Base-by-base conservation (phyloP, 2,329 filamentous ascomycete genomes). In the Stachybotrys echinatus region DNA sequence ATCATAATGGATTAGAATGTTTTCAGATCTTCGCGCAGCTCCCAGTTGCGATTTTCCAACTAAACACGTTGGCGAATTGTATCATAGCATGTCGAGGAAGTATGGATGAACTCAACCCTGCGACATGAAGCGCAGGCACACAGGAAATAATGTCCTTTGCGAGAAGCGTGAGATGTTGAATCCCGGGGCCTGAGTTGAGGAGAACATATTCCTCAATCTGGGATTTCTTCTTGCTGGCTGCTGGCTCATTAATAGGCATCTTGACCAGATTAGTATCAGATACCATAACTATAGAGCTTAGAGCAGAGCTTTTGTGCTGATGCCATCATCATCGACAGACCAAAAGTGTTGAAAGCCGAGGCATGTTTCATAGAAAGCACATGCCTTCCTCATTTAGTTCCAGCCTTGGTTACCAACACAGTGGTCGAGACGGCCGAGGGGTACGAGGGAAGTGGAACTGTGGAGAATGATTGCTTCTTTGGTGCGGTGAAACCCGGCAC, bases 191-290 rank as follows among this genome's bases (percentile, higher is more conserved):
- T 52, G 82, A 80, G 70, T 92, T 91, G 73, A 89, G 92, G 60
- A 87, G 75, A 50, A 92, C 81, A 60, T 82, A 88, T 69, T 92
- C 89, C 67, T 92, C 88, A 58, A 94, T 92, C 68, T 94, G 89
- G 4, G 80, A 85, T 64, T 87, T 85, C 67, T 85, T 88, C 70
- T 89, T 89, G 48, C 88, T 89, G 17, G 78, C 74, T 0, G 89
- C 89, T 0, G 89, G 89, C 69, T 92, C 88, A 72, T 92, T 92
- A 76, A 94, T 90, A 53, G 89, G 89, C 87, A 92, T 92, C 69
- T 92, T 92, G 65, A 92, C 87, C 2, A 83, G 67, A 40, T 88
- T 83, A 69, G 88, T 85, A 42, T 81, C 80, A 3, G 82, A 86
- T 22, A 84, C 79, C 88, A 92, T 92, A 58, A 92, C 89, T 57